Conservation (phyloP, 164 flowering plant genomes). For the Vitis amurensis region DNA sequence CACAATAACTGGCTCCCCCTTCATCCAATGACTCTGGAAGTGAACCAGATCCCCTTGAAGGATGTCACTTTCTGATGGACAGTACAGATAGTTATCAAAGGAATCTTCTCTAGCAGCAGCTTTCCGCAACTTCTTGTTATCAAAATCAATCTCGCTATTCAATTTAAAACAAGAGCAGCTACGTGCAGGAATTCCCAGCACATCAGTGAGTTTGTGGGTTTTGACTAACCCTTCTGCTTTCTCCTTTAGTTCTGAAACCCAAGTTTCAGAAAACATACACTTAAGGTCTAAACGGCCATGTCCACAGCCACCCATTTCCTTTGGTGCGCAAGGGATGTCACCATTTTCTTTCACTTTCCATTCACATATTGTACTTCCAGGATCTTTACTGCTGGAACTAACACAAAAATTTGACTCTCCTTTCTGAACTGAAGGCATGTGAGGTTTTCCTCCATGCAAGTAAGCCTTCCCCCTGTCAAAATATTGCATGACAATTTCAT, state of each 20-base stretch:
- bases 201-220: conserved; percentile 3
- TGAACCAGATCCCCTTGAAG: conserved; percentile 41
- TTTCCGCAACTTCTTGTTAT: conserved; percentile 20
- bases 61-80: conserved; percentile 43
- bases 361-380: background rate
- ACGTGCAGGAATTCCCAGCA: conserved; percentile 12
- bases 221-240: conserved; percentile 17
- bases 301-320: conserved; percentile 22
- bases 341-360: conserved; percentile 22
- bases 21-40: conserved; percentile 63
- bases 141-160: conserved; percentile 9
- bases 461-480: background rate
- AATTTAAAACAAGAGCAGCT: conserved; percentile 34
- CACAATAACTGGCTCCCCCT: conserved; percentile 67
- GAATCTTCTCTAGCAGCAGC: conserved; percentile 49
- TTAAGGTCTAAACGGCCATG: conserved; percentile 12
- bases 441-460: background rate
- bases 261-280: conserved; percentile 9
- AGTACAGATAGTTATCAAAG: conserved; percentile 51
- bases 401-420: background rate
- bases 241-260: conserved; percentile 5
- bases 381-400: background rate
- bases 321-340: conserved; percentile 23
- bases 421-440: background rate
- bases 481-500: conserved; percentile 3